A percentile compares a stretch with the other conserved stretches of the same genome.
These are phyloP conservation scores for Phialemoniopsis sp. DNA, from an alignment of 2,329 filamentous ascomycete species.

Conservation along the genomic window DNA sequence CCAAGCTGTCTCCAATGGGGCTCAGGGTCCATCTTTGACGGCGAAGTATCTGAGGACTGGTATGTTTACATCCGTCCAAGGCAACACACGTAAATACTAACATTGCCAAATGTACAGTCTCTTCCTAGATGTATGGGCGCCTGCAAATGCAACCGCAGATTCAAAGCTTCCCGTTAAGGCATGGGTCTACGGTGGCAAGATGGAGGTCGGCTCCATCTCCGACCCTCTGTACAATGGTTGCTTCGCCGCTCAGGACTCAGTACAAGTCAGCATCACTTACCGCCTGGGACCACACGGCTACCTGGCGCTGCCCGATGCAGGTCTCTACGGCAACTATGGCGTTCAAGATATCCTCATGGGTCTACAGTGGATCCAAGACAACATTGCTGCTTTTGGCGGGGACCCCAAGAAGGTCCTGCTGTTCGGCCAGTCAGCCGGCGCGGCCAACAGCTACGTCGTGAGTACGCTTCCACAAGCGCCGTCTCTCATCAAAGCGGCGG, in stretches of 20 bases:
- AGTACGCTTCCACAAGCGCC: slow-evolving; percentile 18
- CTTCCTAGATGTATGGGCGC: slow-evolving; percentile 39
- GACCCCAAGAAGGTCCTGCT: slow-evolving; percentile 26
- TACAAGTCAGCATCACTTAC: slow-evolving; percentile 26
- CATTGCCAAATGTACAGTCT: too few relatives aligned
- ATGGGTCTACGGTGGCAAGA: slow-evolving; percentile 18
- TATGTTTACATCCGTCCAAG: too few relatives aligned
- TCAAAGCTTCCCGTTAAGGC: slow-evolving; percentile 42
- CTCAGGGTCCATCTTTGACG: too few relatives aligned
- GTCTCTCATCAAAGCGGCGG: slow-evolving; percentile 14
- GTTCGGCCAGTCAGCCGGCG: slow-evolving; percentile 21
- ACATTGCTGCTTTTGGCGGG: slow-evolving; percentile 39
- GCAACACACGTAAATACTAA: too few relatives aligned
- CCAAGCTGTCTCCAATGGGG: too few relatives aligned
- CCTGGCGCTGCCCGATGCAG: slow-evolving; percentile 30
- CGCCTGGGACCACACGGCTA: slow-evolving; percentile 44
- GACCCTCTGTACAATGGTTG: slow-evolving; percentile 16
- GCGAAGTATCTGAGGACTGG: too few relatives aligned
- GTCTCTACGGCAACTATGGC: slow-evolving; percentile 43
- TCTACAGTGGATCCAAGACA: slow-evolving; percentile 42
- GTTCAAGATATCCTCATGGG: slow-evolving; percentile 44
- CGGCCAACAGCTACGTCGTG: slow-evolving; percentile 15
- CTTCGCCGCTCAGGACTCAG: slow-evolving; percentile 13
- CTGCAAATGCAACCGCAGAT: slow-evolving; percentile 26
- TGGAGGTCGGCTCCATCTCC: slow-evolving; percentile 14